Percentiles rank a stretch among this genome's conserved stretches.
These are phyloP conservation scores for Brassica balearica DNA, from an alignment of 441 rosid species.

Conservation along the genomic window DNA sequence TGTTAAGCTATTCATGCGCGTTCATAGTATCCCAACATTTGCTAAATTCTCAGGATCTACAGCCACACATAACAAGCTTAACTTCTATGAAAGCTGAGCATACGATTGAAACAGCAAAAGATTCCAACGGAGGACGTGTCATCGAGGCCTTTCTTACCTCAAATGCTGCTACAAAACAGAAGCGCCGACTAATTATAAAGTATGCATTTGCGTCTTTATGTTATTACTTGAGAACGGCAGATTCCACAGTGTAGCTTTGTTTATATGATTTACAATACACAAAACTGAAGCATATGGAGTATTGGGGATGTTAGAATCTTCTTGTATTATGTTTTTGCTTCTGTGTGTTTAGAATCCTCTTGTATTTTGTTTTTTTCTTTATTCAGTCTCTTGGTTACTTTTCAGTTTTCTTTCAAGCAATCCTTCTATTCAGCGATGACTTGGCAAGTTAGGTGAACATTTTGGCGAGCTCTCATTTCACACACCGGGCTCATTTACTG, in stretches of 20 bases:
- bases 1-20: slow-evolving; percentile 24
- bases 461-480: slow-evolving; percentile 79
- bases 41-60: slow-evolving; percentile 61
- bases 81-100: slow-evolving; percentile 67
- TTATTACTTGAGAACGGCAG: slow-evolving; percentile 31
- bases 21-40: slow-evolving; percentile 28
- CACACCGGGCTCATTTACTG: slow-evolving; percentile 77
- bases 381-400: no score
- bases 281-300: not conserved
- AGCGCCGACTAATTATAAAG: slow-evolving; percentile 73
- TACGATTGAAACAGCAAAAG: slow-evolving; percentile 70
- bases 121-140: slow-evolving; percentile 55
- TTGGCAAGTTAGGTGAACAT: slow-evolving; percentile 70
- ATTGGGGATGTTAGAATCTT: no score
- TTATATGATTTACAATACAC: not conserved
- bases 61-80: slow-evolving; percentile 68
- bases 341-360: no score
- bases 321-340: no score
- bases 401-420: not conserved
- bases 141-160: slow-evolving; percentile 79
- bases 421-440: slow-evolving; percentile 31
- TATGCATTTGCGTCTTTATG: slow-evolving; percentile 47
- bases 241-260: slow-evolving; percentile 13
- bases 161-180: slow-evolving; percentile 75
- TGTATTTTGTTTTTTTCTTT: no score